Conservation (phyloP, 768 basidiomycete species). For the Termitomyces sp. region DNA sequence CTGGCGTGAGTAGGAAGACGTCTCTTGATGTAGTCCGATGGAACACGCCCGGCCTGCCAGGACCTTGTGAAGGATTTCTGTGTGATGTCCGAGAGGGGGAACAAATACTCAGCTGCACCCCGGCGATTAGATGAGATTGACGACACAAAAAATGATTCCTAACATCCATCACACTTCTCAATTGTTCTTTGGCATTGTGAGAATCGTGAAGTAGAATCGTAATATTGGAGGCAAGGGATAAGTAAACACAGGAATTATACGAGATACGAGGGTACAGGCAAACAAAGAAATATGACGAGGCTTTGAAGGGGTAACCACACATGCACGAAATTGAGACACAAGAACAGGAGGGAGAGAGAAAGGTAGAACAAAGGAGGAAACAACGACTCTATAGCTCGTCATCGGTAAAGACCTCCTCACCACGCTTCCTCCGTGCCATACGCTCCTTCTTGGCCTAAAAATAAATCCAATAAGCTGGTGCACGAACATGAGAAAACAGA, state of each 20-base stretch:
- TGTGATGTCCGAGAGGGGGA: neutral
- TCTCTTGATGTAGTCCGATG: neutral
- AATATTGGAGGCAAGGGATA: slow-evolving; percentile 5
- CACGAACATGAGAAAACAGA: neutral
- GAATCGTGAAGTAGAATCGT: slow-evolving; percentile 8
- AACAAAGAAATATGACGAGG: slow-evolving; percentile 4
- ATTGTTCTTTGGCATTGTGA: neutral
- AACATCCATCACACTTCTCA: neutral
- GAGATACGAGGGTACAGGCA: slow-evolving; percentile 12
- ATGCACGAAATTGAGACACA: slow-evolving; percentile 8
- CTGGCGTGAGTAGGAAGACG: neutral
- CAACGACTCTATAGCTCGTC: slow-evolving; percentile 46
- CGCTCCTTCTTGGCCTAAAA: slow-evolving; percentile 85
- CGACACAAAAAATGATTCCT: neutral
- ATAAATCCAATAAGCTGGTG: neutral
- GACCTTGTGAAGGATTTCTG: neutral
- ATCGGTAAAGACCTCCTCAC: slow-evolving; percentile 64
- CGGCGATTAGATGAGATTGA: slow-evolving; percentile 9
- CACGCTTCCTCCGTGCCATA: slow-evolving; percentile 83
- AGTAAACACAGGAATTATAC: slow-evolving; percentile 10
- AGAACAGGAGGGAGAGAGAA: slow-evolving; percentile 1
- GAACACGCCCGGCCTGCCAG: slow-evolving; percentile 2
- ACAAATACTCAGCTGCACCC: neutral
- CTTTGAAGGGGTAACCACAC: slow-evolving; percentile 6
- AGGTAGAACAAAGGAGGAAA: slow-evolving; percentile 1